phyloP scores from a whole-genome alignment of 192 early-diverging fungal species.

The Paraglomus brasilianum region DNA sequence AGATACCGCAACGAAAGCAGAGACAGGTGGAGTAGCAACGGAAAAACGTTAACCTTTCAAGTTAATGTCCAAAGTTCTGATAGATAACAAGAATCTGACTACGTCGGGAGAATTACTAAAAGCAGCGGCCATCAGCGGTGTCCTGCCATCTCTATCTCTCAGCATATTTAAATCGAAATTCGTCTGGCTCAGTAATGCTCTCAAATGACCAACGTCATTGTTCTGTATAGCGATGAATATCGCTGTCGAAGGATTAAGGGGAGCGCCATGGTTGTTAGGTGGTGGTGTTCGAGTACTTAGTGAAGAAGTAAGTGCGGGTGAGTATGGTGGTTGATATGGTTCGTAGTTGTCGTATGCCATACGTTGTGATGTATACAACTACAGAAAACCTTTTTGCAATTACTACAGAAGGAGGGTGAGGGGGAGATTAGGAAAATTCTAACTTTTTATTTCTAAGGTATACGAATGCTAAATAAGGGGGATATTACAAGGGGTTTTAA shows the following conservation, averaged over 20 bases:
- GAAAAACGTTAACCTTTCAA: conserved; percentile 33
- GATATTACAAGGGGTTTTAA: not conserved
- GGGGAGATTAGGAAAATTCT: not conserved
- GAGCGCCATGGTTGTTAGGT: not conserved
- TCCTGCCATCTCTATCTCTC: conserved; percentile 40
- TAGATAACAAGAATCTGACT: conserved; percentile 30
- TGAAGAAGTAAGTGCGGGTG: conserved; percentile 29
- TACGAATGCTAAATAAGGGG: conserved; percentile 1
- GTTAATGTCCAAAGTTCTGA: conserved; percentile 33
- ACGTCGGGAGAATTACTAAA: conserved; percentile 41
- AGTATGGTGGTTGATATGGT: conserved; percentile 21
- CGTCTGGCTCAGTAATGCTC: conserved; percentile 38
- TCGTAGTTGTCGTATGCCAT: not conserved
- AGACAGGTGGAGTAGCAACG: not conserved
- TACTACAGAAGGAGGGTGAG: not conserved
- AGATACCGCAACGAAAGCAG: not conserved
- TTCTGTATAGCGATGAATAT: conserved; percentile 43
- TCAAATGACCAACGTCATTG: conserved; percentile 39
- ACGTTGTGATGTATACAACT: too few species aligned
- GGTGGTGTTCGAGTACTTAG: conserved; percentile 29
- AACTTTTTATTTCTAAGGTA: not conserved
- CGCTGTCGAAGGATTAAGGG: conserved; percentile 29
- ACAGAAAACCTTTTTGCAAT: not conserved
- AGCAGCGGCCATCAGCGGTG: conserved; percentile 46
- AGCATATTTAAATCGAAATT: conserved; percentile 37